A percentile compares a stretch with the other conserved stretches of the same genome.
Evolutionary conservation across 2,329 filamentous ascomycete genomes (phyloP).

Genomic region (Apiospora aurea): DNA sequence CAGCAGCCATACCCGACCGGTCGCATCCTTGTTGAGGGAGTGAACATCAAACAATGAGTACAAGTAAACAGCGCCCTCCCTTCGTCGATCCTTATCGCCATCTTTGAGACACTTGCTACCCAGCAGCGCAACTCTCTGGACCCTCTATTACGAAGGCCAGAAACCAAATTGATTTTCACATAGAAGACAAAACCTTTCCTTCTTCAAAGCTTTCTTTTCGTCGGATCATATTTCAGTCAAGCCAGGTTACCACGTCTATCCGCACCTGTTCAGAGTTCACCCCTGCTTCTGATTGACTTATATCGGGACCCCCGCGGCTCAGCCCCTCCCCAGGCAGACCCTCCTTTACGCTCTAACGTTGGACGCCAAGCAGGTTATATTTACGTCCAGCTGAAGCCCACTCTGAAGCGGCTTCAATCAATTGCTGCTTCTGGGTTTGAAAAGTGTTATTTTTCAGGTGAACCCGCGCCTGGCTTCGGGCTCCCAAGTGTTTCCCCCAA

Average conservation of each 20-base stretch:
- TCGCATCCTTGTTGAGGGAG: neutral
- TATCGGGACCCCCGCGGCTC: slow-evolving; percentile 19
- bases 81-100: neutral
- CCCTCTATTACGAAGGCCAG: neutral
- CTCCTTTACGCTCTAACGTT: slow-evolving; percentile 13
- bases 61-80: slow-evolving; percentile 6
- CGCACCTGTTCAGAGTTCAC: neutral
- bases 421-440: neutral
- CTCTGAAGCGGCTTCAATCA: neutral
- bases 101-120: neutral
- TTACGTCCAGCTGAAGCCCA: slow-evolving; percentile 19
- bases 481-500: neutral
- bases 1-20: neutral
- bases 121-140: neutral
- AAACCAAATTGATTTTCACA: neutral
- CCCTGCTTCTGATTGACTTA: slow-evolving; percentile 14
- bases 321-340: slow-evolving; percentile 15
- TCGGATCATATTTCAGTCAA: neutral
- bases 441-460: neutral
- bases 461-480: neutral
- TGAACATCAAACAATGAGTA: neutral
- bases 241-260: neutral
- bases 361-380: slow-evolving; percentile 20
- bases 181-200: neutral
- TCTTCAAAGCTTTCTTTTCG: neutral